phyloP scores from a whole-genome alignment of 169 alveolate species.

The Eimeria sp. region DNA sequence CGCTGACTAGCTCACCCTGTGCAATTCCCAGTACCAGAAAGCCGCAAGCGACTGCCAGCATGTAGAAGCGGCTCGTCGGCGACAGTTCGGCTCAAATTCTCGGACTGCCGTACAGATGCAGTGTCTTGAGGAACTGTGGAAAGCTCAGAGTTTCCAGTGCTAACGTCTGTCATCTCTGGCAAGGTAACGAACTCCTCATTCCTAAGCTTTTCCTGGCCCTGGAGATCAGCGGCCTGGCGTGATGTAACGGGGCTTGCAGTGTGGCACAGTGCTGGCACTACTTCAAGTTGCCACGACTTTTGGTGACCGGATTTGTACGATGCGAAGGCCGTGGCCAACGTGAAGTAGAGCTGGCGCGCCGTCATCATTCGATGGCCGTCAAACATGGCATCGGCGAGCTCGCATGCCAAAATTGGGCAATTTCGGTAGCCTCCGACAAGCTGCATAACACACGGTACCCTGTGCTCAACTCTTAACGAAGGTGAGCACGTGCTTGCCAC shows the following conservation, averaged over 20 bases:
- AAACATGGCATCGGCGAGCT: slow-evolving; percentile 83
- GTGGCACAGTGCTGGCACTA: slow-evolving; percentile 7
- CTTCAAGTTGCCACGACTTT: slow-evolving; percentile 68
- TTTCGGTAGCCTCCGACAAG: slow-evolving; percentile 75
- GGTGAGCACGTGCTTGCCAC: background rate
- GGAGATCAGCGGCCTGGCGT: background rate
- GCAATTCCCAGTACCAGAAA: slow-evolving; percentile 20
- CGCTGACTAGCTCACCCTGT: slow-evolving; percentile 36
- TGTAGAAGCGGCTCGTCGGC: slow-evolving; percentile 34
- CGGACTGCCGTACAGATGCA: slow-evolving; percentile 19
- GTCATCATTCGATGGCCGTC: slow-evolving; percentile 78
- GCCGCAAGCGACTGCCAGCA: slow-evolving; percentile 58
- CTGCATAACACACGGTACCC: slow-evolving; percentile 47
- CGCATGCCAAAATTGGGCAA: slow-evolving; percentile 81
- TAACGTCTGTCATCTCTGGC: background rate
- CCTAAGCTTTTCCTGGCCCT: background rate
- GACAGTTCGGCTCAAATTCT: slow-evolving; percentile 2
- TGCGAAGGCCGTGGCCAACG: slow-evolving; percentile 75
- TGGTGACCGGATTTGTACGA: slow-evolving; percentile 28
- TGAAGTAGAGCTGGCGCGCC: slow-evolving; percentile 82
- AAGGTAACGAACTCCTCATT: background rate
- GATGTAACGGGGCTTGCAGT: background rate
- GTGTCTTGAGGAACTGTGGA: background rate
- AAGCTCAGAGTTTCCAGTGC: background rate
- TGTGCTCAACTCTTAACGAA: background rate